Evolutionary conservation across 495 filamentous ascomycete genomes (phyloP).

Genomic region (Penicillium angulare): DNA sequence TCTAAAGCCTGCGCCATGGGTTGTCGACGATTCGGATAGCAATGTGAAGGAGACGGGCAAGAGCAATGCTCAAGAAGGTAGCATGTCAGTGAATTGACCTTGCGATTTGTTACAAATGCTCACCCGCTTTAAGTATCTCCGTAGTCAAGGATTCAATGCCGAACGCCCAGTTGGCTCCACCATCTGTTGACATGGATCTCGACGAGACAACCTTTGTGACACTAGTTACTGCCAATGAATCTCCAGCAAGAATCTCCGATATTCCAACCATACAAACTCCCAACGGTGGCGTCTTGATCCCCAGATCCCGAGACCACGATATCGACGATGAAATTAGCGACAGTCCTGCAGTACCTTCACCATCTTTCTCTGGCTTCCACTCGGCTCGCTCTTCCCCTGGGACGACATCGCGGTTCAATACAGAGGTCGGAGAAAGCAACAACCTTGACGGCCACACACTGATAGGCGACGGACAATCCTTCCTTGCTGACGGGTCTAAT

Average conservation of each 20-base stretch:
- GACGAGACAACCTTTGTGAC: conserved; percentile 27
- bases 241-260: conserved; percentile 11
- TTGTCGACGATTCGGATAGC: conserved; percentile 1
- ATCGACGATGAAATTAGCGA: conserved; percentile 14
- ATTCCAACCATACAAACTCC: conserved; percentile 12
- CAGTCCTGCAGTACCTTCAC: conserved; percentile 19
- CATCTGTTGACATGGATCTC: conserved; percentile 20
- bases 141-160: conserved; percentile 29
- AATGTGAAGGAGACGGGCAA: conserved; percentile 8
- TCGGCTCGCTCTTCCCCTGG: conserved; percentile 25
- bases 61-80: conserved; percentile 33
- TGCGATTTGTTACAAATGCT: conserved; percentile 28
- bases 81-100: conserved; percentile 45
- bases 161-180: conserved; percentile 8
- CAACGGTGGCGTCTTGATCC: not conserved
- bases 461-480: conserved; percentile 19
- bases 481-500: conserved; percentile 9
- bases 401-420: not conserved
- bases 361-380: conserved; percentile 25
- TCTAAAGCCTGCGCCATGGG: conserved; percentile 37
- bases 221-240: conserved; percentile 11
- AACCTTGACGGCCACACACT: conserved; percentile 26
- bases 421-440: conserved; percentile 6
- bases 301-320: conserved; percentile 7
- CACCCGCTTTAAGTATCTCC: conserved; percentile 35